Evolutionary conservation across 768 basidiomycete genomes (phyloP).

Genomic region (Lentinula guzmanii): DNA sequence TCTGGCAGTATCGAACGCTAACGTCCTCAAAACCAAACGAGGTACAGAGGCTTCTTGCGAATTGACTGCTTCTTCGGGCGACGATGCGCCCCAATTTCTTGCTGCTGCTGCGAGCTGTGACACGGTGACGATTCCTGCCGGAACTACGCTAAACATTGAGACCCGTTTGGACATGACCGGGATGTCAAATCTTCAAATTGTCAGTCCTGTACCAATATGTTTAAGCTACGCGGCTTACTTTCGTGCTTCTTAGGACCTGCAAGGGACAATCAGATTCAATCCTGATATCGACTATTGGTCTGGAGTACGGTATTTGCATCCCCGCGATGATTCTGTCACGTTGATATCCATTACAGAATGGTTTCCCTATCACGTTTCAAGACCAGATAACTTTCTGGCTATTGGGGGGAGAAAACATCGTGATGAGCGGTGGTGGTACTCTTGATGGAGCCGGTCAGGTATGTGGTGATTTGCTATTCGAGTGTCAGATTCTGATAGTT

Average conservation of each 20-base stretch:
- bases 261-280: constrained; percentile 46
- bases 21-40: not conserved
- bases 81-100: constrained; percentile 46
- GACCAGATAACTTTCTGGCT: constrained; percentile 2
- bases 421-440: constrained; percentile 47
- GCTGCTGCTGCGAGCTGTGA: constrained; percentile 33
- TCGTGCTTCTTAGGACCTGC: constrained; percentile 29
- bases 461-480: constrained; percentile 8
- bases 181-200: constrained; percentile 41
- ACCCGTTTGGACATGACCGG: constrained; percentile 52
- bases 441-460: constrained; percentile 63
- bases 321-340: not conserved
- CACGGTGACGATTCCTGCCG: constrained; percentile 36
- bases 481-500: not conserved
- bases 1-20: not conserved
- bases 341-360: not conserved
- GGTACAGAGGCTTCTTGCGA: constrained; percentile 25
- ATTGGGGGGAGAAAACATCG: constrained; percentile 8
- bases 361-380: constrained; percentile 4
- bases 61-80: constrained; percentile 36
- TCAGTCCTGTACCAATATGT: constrained; percentile 16
- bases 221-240: not conserved
- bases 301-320: constrained; percentile 23
- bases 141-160: constrained; percentile 43
- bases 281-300: constrained; percentile 50